Evolutionary conservation across 106 monocot genomes (phyloP).

Genomic region (Phalaenopsis aphrodite): DNA sequence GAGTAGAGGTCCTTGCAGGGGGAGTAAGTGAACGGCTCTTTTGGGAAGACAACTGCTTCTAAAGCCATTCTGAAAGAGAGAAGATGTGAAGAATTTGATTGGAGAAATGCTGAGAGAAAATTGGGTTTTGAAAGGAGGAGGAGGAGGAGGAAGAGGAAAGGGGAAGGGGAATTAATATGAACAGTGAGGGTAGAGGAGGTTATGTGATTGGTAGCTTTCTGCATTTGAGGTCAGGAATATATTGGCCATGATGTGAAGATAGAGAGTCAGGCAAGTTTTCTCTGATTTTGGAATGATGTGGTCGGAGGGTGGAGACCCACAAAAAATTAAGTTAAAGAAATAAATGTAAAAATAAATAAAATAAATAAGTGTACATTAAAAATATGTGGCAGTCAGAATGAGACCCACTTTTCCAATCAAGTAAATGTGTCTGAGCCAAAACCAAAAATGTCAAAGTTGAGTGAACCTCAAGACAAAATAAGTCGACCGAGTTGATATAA

Average conservation of each 20-base stretch:
- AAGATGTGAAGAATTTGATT: not conserved
- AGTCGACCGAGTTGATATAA: no score
- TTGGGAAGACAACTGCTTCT: conserved; percentile 17
- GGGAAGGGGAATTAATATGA: not conserved
- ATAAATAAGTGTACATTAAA: no score
- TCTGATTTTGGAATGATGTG: not conserved
- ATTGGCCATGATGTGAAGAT: not conserved
- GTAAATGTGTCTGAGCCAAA: no score
- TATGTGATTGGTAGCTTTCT: not conserved
- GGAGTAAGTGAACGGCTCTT: conserved; percentile 10
- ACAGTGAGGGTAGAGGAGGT: not conserved
- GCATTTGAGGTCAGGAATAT: not conserved
- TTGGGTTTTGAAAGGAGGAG: not conserved
- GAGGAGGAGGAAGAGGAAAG: not conserved
- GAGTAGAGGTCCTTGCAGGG: not conserved
- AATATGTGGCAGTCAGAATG: no score
- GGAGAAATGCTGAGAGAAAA: not conserved
- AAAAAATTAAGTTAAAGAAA: not conserved
- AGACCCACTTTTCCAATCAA: no score
- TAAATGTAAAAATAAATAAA: no score
- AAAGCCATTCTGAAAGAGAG: conserved; percentile 12
- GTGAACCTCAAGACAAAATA: no score
- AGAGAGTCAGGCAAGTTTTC: not conserved
- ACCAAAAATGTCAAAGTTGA: no score
- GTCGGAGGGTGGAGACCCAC: not conserved